Percentiles rank a stretch among this genome's conserved stretches.
phyloP scores from a whole-genome alignment of 1,284 basidiomycete genomes.

The Sparassis latifolia region DNA sequence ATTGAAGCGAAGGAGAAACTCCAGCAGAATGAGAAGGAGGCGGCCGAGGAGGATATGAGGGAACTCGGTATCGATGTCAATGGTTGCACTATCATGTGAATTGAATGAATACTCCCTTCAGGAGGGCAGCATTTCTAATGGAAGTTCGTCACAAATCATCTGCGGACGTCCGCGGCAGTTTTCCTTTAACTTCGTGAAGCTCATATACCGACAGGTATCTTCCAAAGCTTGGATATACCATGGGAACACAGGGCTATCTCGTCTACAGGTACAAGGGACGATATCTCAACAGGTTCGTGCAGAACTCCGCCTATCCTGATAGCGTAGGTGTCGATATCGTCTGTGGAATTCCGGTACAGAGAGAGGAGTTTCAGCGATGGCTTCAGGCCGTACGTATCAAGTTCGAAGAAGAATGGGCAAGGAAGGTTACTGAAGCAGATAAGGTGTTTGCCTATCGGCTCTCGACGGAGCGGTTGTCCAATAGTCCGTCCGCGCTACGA shows the following conservation, averaged over 20 bases:
- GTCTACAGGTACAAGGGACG: conserved; percentile 4
- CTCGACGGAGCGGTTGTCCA: too few relatives aligned
- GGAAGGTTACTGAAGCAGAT: too few relatives aligned
- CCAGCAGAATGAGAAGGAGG: conserved; percentile 74
- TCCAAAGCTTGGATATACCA: background rate
- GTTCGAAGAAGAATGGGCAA: too few relatives aligned
- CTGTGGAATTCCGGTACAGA: background rate
- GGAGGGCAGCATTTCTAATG: too few relatives aligned
- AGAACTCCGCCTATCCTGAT: conserved; percentile 1
- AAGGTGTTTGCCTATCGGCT: too few relatives aligned
- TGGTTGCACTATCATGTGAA: conserved; percentile 25
- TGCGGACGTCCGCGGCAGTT: too few relatives aligned
- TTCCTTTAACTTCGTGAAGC: too few relatives aligned
- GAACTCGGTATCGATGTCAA: conserved; percentile 51
- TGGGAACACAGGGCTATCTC: conserved; percentile 3
- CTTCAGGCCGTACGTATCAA: background rate
- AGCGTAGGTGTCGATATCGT: conserved; percentile 1
- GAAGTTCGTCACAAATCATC: too few relatives aligned
- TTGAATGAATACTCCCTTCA: too few relatives aligned
- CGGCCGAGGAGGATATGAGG: conserved; percentile 62
- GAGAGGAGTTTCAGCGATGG: background rate
- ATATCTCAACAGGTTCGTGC: background rate
- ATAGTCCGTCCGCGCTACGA: too few relatives aligned
- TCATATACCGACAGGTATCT: too few relatives aligned
- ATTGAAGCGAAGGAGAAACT: conserved; percentile 76